Percentiles rank a stretch among this genome's conserved stretches.
Conservation (phyloP, 2,329 filamentous ascomycete genomes). For the Colletotrichum simmondsii region DNA sequence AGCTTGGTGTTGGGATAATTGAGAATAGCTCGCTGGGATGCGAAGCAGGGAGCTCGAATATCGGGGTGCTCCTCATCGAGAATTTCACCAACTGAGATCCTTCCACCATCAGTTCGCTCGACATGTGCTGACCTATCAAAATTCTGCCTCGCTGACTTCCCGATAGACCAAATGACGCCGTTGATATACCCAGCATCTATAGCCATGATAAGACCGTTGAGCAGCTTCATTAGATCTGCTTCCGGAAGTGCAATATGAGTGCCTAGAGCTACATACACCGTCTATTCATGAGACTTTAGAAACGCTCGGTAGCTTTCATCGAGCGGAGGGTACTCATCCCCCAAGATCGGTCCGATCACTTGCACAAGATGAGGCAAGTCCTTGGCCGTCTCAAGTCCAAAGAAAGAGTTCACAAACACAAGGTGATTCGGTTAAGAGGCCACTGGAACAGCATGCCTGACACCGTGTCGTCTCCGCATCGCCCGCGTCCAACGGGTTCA, state of each 20-base stretch:
- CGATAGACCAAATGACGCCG: slow-evolving; percentile 12
- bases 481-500: slow-evolving; percentile 39
- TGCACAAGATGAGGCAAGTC: slow-evolving; percentile 53
- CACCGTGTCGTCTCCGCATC: slow-evolving; percentile 48
- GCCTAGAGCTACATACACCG: slow-evolving; percentile 53
- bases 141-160: background rate
- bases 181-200: slow-evolving; percentile 32
- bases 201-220: slow-evolving; percentile 41
- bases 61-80: slow-evolving; percentile 42
- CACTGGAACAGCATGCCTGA: slow-evolving; percentile 42
- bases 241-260: slow-evolving; percentile 50
- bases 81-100: slow-evolving; percentile 38
- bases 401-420: slow-evolving; percentile 55
- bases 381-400: slow-evolving; percentile 52
- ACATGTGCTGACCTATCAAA: background rate
- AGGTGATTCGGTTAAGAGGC: slow-evolving; percentile 52
- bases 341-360: slow-evolving; percentile 52
- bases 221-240: slow-evolving; percentile 44
- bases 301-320: slow-evolving; percentile 42
- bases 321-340: slow-evolving; percentile 46
- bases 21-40: slow-evolving; percentile 53
- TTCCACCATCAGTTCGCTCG: background rate
- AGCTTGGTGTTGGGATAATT: slow-evolving; percentile 45
- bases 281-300: slow-evolving; percentile 42
- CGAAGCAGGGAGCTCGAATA: slow-evolving; percentile 47